A percentile compares a stretch with the other conserved stretches of the same genome.
Conservation (phyloP, 2,329 filamentous ascomycete genomes). For the Triangularia setosa region DNA sequence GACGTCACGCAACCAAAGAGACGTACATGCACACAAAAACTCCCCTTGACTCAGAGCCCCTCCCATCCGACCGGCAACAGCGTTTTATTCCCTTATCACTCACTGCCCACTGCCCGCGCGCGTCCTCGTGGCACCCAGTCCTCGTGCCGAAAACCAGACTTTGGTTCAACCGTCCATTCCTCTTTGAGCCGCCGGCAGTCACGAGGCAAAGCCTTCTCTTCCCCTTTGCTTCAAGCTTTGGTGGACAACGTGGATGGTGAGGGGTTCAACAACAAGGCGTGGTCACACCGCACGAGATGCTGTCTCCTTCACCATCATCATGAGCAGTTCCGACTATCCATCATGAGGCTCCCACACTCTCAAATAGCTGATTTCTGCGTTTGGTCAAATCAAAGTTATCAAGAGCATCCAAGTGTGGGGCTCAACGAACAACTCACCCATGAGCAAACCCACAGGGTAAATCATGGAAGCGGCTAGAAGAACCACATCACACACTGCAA, state of each 20-base stretch:
- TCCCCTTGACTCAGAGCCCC: conserved; percentile 20
- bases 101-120: neutral
- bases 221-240: neutral
- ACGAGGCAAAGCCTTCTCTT: conserved; percentile 11
- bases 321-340: neutral
- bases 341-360: neutral
- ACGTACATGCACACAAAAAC: conserved; percentile 1
- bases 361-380: neutral
- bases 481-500: conserved; percentile 3
- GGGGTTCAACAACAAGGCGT: neutral
- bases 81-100: conserved; percentile 11
- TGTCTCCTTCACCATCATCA: neutral
- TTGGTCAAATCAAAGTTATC: neutral
- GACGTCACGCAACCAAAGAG: conserved; percentile 13
- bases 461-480: conserved; percentile 19
- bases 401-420: neutral
- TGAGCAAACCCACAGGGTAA: neutral
- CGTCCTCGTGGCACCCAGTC: conserved; percentile 11
- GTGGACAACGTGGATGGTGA: neutral
- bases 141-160: conserved; percentile 7
- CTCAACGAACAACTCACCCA: conserved; percentile 4
- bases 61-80: conserved; percentile 11
- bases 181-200: conserved; percentile 10
- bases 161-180: conserved; percentile 7
- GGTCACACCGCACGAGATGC: neutral